Base-by-base conservation (phyloP, 2,329 filamentous ascomycete genomes). In the Arthrobotrys entomopaga region DNA sequence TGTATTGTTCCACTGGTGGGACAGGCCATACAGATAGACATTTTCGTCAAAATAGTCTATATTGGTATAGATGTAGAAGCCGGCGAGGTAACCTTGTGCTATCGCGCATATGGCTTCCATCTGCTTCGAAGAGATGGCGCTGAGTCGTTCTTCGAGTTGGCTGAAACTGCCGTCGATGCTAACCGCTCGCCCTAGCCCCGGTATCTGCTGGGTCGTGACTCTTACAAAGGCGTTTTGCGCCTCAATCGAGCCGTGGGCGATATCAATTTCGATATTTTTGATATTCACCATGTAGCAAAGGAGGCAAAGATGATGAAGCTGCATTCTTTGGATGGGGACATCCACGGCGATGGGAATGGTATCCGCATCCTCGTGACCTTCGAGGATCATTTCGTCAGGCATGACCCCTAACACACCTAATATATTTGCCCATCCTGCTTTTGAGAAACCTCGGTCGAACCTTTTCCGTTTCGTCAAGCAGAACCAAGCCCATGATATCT, bases 361-460 rank as follows among this genome's bases (percentile, higher is more conserved):
- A 26, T 72, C 66, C 11, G 66, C 66, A 42, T 59, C 49, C 8
- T 64, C 66, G 24, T 58, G 59, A 7, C 15, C 20, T 3, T 26
- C n/a, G 15, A 72, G 16, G 2, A 65, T 15, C 42, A 13, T 16
- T 4, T 46, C n/a, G 8, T 43, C 19, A 1, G 52, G 19, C 11
- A 6, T 2, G 13, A 72, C 43, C 7, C 13, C 43, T 22, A 72
- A n/a, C 7, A 29, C 20, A 1, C 34, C 40, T 1, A 72, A 19
- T 6, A 65, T n/a, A 42, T 72, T 72, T 10, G 53, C 42, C 66
- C 66, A 72, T 11, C 66, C 66, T 20, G 66, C 66, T 38, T 64
- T 72, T 2, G 66, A 24, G 6, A 65, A 54, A 24, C 16, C 10
- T 24, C 11, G 38, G 5, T 29, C 20, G 29, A 34, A 34, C 29